Base-by-base conservation (phyloP, 2,329 filamentous ascomycete genomes). In the Cryphonectria parasitica region DNA sequence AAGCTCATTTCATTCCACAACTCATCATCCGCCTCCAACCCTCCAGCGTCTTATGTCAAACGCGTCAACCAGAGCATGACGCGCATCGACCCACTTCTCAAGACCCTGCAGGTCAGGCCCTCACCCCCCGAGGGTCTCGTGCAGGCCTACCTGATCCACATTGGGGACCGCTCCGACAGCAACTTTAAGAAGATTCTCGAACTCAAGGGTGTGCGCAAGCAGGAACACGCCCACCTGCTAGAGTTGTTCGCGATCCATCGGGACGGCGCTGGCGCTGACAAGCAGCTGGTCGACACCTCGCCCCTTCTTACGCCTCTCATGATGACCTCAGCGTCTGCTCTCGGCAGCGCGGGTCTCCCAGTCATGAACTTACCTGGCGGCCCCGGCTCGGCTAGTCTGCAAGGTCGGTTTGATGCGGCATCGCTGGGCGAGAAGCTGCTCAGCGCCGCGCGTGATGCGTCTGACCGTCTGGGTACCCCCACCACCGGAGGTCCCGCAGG, bases 161-260 rank as follows among this genome's bases (percentile, higher is more conserved):
- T 99, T 74, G 94, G 90, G 75, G 96, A 99, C 84, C 91, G 92
- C 69, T 97, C 92, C 74, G 96, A 98, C 79, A 88, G 89, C 77
- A 99, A 99, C 82, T 99, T 99, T 87, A 91, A 91, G 78, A 98
- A 98, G 82, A 92, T 99, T 71, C 89, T 99, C 62, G 96, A 99
- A 66, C 87, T 99, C 73, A 99, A 99, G 81, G 96, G 96, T 63
- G 91, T 99, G 71, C 89, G 91, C 73, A 95, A 94, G 78, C 85
- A 88, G 72, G 96, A 99, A 72, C 93, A 98, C 77, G 83, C 87
- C 2, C 89, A 93, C 73, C 89, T 98, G 2, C 83, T 97, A 45
- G 96, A 99, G 79, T 86, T 98, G 4, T 98, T 98, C 82, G 81
- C 81, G 60, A 86, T 91, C 67, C 93, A 97, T 78, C 90, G 94